Base-by-base conservation (phyloP, 2,329 filamentous ascomycete genomes). In the Epichloe sibirici region DNA sequence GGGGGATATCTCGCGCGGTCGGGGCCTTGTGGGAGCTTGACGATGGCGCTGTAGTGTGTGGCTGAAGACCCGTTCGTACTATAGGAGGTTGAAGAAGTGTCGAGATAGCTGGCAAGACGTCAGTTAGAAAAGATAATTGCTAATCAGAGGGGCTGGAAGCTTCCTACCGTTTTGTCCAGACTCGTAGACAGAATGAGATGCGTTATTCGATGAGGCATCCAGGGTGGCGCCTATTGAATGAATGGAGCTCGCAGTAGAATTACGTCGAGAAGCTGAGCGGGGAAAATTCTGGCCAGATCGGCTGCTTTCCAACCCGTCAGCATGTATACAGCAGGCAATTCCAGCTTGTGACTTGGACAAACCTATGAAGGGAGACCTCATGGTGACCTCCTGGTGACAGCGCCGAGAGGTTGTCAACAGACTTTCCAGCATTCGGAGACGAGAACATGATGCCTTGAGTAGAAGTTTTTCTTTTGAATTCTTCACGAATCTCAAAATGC, bases 51-150 rank as follows among this genome's bases (percentile, higher is more conserved):
- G 83, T 76, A 1, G 85, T 85, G 66, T 94, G 86, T 23, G 90
- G 86, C 51, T 90, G 76, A 48, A 95, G 78, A 53, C 91, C 90
- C 2, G 90, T 95, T 57, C 91, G 82, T 53, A 94, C 82, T 59
- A 95, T 95, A 3, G 91, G 88, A 31, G 89, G 85, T 63, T 95
- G 88, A 4, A 97, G 78, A n/a, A 97, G 77, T 1, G 89, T 95
- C 8, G 90, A 95, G 61, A 97, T 97, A 56, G 93, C 86, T 88
- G 47, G 4, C 23, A 21, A 23, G 7, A 17, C 11, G 8, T 35
- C 8, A 3, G 12, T 51, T 35, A 51, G 49, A 46, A 5, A 42
- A 34, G 35, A 46, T 11, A 9, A 21, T 28, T n/a, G 13, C 25
- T 34, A 15, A 7, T 38, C 17, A 3, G 12, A 42, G 47, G 23